A percentile compares a stretch with the other conserved stretches of the same genome.
Conservation (phyloP, 352 stramenopile species). For the Pythium diclinum region DNA sequence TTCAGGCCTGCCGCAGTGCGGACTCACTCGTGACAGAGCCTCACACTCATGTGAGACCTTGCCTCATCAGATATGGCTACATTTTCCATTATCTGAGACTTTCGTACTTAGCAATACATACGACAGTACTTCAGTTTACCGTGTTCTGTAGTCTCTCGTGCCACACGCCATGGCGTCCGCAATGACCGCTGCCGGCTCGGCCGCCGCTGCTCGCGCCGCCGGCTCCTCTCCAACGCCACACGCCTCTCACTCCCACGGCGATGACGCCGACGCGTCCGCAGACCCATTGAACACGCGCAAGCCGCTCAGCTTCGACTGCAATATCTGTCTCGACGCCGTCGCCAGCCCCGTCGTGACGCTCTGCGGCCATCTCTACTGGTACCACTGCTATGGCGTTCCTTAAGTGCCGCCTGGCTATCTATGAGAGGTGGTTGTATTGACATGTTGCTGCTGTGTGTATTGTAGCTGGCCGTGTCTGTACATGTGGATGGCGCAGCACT, state of each 20-base stretch:
- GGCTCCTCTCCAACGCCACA: constrained; percentile 1
- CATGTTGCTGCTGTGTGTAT: too few species aligned
- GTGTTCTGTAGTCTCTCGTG: neutral
- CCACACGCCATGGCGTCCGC: constrained; percentile 5
- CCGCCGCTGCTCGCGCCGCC: constrained; percentile 8
- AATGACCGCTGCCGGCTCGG: constrained; percentile 7
- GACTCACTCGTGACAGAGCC: too few species aligned
- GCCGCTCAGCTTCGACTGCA: constrained; percentile 75
- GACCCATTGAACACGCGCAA: constrained; percentile 13
- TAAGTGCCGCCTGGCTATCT: neutral
- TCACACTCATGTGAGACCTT: too few species aligned
- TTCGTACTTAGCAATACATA: neutral
- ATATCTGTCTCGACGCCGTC: constrained; percentile 88
- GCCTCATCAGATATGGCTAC: neutral
- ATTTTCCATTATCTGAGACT: neutral
- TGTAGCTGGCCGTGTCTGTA: constrained; percentile 84
- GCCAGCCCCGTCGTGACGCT: constrained; percentile 86
- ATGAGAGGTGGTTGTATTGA: neutral
- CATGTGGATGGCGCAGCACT: constrained; percentile 77
- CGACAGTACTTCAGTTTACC: too few species aligned
- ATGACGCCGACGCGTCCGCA: constrained; percentile 15
- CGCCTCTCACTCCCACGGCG: neutral
- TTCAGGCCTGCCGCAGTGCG: too few species aligned
- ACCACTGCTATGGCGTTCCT: constrained; percentile 7
- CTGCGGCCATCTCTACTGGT: constrained; percentile 91